Conservation (phyloP, 225 moss, liverwort and hornwort species). For the Bryum argenteum region DNA sequence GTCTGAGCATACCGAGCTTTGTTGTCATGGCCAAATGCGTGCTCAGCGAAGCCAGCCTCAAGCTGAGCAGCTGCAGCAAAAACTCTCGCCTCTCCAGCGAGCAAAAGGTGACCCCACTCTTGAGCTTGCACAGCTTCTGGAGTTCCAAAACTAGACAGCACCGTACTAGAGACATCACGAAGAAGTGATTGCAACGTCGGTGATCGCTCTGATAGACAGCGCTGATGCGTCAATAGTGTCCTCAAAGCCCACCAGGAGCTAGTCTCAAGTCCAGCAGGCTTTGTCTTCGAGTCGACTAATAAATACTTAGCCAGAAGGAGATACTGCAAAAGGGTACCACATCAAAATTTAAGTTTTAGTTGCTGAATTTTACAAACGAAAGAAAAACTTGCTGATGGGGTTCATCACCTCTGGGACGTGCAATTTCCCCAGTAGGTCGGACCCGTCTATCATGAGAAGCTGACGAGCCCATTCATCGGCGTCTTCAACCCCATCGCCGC, state of each 20-base stretch:
- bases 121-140: constrained; percentile 62
- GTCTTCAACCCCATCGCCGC: constrained; percentile 38
- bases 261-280: constrained; percentile 46
- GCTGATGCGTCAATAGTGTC: constrained; percentile 75
- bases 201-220: constrained; percentile 84
- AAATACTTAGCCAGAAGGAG: constrained; percentile 84
- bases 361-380: constrained; percentile 4
- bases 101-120: constrained; percentile 61
- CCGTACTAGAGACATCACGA: constrained; percentile 36
- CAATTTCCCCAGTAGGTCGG: constrained; percentile 82
- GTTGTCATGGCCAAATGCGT: constrained; percentile 85
- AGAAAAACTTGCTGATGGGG: too few species aligned
- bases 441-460: constrained; percentile 88
- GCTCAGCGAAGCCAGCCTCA: constrained; percentile 75
- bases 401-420: constrained; percentile 72
- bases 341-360: constrained; percentile 22
- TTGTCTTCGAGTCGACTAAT: constrained; percentile 55
- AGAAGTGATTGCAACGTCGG: constrained; percentile 69
- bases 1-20: constrained; percentile 64
- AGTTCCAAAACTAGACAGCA: constrained; percentile 65
- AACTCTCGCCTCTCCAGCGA: constrained; percentile 60
- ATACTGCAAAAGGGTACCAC: constrained; percentile 70
- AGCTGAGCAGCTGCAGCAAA: constrained; percentile 77
- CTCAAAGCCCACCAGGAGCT: constrained; percentile 88
- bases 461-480: constrained; percentile 80